Conservation (phyloP, 352 stramenopile species). For the Phytophthora constricta region DNA sequence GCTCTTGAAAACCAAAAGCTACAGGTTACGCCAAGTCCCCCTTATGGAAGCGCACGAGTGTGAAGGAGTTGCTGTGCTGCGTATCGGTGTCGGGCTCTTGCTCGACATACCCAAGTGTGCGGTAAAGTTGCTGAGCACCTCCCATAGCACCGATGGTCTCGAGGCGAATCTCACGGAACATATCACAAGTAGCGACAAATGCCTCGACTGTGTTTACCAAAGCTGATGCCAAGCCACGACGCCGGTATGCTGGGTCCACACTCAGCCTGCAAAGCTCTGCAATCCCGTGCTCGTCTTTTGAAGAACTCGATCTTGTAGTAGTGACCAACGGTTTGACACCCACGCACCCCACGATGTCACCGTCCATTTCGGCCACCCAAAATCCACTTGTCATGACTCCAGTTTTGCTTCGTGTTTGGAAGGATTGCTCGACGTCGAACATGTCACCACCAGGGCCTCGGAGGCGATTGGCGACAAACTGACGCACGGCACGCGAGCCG, state of each 20-base stretch:
- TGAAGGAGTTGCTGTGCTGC: slow-evolving; percentile 50
- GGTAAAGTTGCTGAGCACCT: slow-evolving; percentile 62
- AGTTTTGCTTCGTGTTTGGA: slow-evolving; percentile 28
- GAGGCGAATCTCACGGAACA: slow-evolving; percentile 48
- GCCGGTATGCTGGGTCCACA: slow-evolving; percentile 47
- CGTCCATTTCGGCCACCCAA: slow-evolving; percentile 59
- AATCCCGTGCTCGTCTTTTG: neutral
- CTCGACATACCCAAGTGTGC: slow-evolving; percentile 47
- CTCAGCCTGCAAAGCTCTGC: slow-evolving; percentile 73
- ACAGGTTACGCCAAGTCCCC: too few relatives aligned
- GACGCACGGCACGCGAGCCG: slow-evolving; percentile 64
- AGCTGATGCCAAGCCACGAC: slow-evolving; percentile 52
- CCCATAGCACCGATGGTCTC: slow-evolving; percentile 76
- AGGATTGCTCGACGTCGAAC: slow-evolving; percentile 52
- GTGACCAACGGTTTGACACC: slow-evolving; percentile 50
- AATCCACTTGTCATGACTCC: slow-evolving; percentile 43
- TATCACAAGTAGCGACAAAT: slow-evolving; percentile 33
- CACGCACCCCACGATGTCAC: slow-evolving; percentile 60
- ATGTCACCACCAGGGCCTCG: slow-evolving; percentile 54
- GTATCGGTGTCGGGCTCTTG: slow-evolving; percentile 33
- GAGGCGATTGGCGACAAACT: slow-evolving; percentile 72
- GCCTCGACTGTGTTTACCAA: slow-evolving; percentile 53
- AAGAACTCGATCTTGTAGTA: neutral
- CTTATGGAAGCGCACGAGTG: slow-evolving; percentile 64
- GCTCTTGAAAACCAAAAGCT: too few relatives aligned